phyloP scores from a whole-genome alignment of 179 eudicot species.

The Heliamphora pulchella region DNA sequence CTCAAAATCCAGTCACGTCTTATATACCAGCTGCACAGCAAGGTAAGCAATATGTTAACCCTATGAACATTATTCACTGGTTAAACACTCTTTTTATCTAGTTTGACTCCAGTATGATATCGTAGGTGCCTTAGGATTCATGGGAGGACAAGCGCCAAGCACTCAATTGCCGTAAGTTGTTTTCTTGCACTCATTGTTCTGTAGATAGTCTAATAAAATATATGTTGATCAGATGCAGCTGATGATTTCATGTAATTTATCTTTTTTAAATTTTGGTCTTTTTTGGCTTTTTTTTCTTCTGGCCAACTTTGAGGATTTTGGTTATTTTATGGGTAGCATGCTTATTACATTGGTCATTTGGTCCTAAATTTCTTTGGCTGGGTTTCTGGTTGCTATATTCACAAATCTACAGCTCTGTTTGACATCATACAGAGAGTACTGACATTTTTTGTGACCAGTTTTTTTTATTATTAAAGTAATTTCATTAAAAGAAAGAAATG shows the following conservation, averaged over 20 bases:
- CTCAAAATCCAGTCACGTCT: conserved; percentile 36
- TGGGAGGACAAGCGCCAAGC: conserved; percentile 40
- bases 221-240: neutral
- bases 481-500: too few species aligned
- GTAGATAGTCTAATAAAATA: conserved; percentile 6
- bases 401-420: neutral
- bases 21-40: conserved; percentile 32
- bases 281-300: neutral
- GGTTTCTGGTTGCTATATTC: neutral
- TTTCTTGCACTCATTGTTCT: conserved; percentile 5
- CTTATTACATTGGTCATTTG: neutral
- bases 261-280: neutral
- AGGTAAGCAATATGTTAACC: conserved; percentile 30
- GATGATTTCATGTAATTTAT: neutral
- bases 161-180: conserved; percentile 52
- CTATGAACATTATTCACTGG: conserved; percentile 5
- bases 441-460: too few species aligned
- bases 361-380: neutral
- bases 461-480: too few species aligned
- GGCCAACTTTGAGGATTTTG: neutral
- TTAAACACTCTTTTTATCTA: conserved; percentile 1
- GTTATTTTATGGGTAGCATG: neutral
- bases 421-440: too few species aligned
- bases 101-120: conserved; percentile 19
- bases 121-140: conserved; percentile 59